These are phyloP conservation scores for Phytophthora macrochlamydospora DNA, from an alignment of 352 stramenopile genomes.

Conservation along the genomic window DNA sequence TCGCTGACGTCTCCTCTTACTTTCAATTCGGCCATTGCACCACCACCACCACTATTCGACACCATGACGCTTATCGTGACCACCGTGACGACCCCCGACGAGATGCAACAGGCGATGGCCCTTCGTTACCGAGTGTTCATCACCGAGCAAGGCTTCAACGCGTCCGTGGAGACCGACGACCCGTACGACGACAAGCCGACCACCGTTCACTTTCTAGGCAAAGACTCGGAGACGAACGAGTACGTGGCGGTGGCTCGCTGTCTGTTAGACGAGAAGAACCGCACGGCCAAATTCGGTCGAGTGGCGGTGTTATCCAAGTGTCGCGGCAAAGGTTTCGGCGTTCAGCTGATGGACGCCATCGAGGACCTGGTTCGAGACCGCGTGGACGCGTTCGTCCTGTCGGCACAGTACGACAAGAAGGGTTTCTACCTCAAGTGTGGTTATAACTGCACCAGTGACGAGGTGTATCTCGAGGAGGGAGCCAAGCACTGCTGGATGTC, in stretches of 20 bases:
- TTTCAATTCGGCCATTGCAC: slow-evolving; percentile 11
- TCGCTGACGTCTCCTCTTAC: neutral
- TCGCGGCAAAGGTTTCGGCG: slow-evolving; percentile 60
- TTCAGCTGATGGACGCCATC: slow-evolving; percentile 56
- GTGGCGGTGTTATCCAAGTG: slow-evolving; percentile 66
- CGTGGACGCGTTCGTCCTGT: slow-evolving; percentile 54
- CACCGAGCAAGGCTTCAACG: slow-evolving; percentile 55
- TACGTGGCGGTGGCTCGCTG: slow-evolving; percentile 66
- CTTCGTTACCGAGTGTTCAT: slow-evolving; percentile 66
- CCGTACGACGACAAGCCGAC: slow-evolving; percentile 46
- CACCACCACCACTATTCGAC: neutral
- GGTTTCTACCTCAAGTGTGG: slow-evolving; percentile 77
- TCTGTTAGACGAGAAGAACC: slow-evolving; percentile 35
- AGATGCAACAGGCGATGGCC: slow-evolving; percentile 47
- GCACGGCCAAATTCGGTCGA: slow-evolving; percentile 67
- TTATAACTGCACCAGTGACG: slow-evolving; percentile 51
- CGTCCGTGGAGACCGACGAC: slow-evolving; percentile 48
- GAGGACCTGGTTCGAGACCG: slow-evolving; percentile 47
- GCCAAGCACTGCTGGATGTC: slow-evolving; percentile 65
- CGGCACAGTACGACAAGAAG: slow-evolving; percentile 59
- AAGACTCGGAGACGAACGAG: slow-evolving; percentile 59
- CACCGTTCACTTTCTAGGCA: slow-evolving; percentile 66
- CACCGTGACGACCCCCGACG: slow-evolving; percentile 41
- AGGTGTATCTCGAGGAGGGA: slow-evolving; percentile 61
- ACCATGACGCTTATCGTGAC: slow-evolving; percentile 52